These are phyloP conservation scores for Zelopaecilomyces penicillatus DNA, from an alignment of 2,329 filamentous ascomycete genomes.

Conservation along the genomic window DNA sequence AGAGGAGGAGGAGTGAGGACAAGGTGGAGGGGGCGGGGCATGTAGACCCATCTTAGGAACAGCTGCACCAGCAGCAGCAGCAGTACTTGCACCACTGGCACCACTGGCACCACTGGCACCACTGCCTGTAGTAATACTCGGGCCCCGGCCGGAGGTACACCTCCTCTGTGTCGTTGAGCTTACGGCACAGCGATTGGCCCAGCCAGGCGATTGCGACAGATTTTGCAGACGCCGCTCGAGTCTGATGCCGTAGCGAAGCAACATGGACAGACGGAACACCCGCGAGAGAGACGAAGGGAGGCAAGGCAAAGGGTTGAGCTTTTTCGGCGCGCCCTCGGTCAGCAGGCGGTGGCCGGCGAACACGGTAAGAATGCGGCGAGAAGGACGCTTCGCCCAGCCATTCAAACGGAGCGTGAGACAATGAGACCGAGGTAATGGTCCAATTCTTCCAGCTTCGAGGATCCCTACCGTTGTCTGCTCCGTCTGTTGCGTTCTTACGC, in stretches of 20 bases:
- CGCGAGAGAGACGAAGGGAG: background rate
- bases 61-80: background rate
- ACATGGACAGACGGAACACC: background rate
- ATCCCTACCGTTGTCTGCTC: too few relatives aligned
- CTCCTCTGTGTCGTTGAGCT: constrained; percentile 1
- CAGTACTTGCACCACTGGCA: background rate
- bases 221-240: constrained; percentile 9
- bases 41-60: constrained; percentile 16
- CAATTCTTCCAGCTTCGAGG: too few relatives aligned
- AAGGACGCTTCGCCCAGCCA: too few relatives aligned
- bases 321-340: background rate
- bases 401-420: too few relatives aligned
- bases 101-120: background rate
- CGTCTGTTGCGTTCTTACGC: too few relatives aligned
- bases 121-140: background rate
- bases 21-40: constrained; percentile 32
- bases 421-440: too few relatives aligned
- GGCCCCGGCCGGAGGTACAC: background rate
- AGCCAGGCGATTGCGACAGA: background rate
- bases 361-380: too few relatives aligned
- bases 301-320: background rate
- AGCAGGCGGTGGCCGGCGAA: too few relatives aligned
- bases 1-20: constrained; percentile 14
- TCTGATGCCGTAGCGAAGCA: constrained; percentile 1
- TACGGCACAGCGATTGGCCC: constrained; percentile 10